Evolutionary conservation across 352 stramenopile species (phyloP).

Genomic region (Phytophthora constricta): DNA sequence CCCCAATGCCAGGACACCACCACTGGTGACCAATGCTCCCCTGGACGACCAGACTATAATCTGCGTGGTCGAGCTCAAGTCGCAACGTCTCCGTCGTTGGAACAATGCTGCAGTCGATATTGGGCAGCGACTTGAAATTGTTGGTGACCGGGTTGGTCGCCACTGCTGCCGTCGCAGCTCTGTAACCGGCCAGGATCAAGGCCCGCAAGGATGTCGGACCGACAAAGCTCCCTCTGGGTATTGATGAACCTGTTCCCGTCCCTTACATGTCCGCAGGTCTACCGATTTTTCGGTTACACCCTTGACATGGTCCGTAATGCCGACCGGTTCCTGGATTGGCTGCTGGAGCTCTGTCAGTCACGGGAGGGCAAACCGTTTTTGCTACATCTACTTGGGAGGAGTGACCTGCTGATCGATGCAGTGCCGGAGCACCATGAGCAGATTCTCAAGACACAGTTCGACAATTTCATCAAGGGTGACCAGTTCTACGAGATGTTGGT

Average conservation of each 20-base stretch:
- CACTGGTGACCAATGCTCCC: too few species aligned
- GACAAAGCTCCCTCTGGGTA: background rate
- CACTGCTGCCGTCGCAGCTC: background rate
- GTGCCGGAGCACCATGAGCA: slow-evolving; percentile 16
- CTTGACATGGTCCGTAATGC: slow-evolving; percentile 1
- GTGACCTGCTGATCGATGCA: slow-evolving; percentile 11
- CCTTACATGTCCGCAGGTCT: slow-evolving; percentile 9
- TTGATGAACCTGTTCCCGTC: background rate
- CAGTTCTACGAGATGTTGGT: slow-evolving; percentile 21
- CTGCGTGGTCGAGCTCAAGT: too few species aligned
- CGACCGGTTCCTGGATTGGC: slow-evolving; percentile 8
- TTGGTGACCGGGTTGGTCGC: background rate
- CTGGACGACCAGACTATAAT: too few species aligned
- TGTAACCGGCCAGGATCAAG: slow-evolving; percentile 1
- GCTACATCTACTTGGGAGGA: slow-evolving; percentile 11
- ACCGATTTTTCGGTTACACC: slow-evolving; percentile 2
- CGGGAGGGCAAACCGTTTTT: slow-evolving; percentile 3
- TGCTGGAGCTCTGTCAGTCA: slow-evolving; percentile 4
- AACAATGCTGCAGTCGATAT: slow-evolving; percentile 7
- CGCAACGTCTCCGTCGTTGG: too few species aligned
- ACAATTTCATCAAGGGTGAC: slow-evolving; percentile 35
- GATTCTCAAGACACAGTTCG: slow-evolving; percentile 41
- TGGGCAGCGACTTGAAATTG: background rate
- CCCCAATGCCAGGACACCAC: too few species aligned
- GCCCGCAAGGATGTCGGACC: background rate